phyloP scores from a whole-genome alignment of 23 red algal species.

The Cyanidium caldarium region DNA sequence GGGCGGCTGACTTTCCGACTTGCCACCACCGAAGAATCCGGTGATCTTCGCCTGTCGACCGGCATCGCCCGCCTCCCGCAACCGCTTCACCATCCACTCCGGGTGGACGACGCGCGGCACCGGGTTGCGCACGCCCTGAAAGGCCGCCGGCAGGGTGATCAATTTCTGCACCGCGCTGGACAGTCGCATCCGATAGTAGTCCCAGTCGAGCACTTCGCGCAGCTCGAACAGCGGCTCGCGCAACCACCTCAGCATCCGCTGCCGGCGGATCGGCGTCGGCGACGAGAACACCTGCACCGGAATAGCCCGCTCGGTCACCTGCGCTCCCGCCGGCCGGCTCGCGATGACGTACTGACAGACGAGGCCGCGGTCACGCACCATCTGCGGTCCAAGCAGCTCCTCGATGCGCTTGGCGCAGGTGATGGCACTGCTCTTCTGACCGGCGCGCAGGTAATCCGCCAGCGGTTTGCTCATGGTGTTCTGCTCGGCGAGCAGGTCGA shows the following conservation, averaged over 20 bases:
- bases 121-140: constrained; percentile 63
- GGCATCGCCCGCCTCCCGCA: constrained; percentile 26
- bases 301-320: constrained; percentile 75
- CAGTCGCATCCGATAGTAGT: constrained; percentile 81
- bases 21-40: constrained; percentile 26
- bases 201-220: constrained; percentile 71
- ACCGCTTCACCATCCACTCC: constrained; percentile 55
- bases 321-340: constrained; percentile 38
- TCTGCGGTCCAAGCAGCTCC: constrained; percentile 57
- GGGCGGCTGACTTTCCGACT: too few species aligned
- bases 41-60: constrained; percentile 45
- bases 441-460: constrained; percentile 44
- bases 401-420: constrained; percentile 81
- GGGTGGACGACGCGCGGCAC: constrained; percentile 77
- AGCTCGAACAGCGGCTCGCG: constrained; percentile 31
- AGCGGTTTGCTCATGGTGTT: constrained; percentile 91
- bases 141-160: constrained; percentile 78
- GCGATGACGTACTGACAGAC: constrained; percentile 74
- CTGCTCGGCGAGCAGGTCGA: constrained; percentile 85
- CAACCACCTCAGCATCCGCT: constrained; percentile 57
- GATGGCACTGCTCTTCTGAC: constrained; percentile 83
- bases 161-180: constrained; percentile 73
- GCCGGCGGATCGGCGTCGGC: constrained; percentile 15
- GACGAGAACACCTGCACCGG: constrained; percentile 77
- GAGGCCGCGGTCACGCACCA: constrained; percentile 66